Percentiles rank a stretch among this genome's conserved stretches.
Conservation (phyloP, 768 basidiomycete species). For the Peribolospora kevripleyi region DNA sequence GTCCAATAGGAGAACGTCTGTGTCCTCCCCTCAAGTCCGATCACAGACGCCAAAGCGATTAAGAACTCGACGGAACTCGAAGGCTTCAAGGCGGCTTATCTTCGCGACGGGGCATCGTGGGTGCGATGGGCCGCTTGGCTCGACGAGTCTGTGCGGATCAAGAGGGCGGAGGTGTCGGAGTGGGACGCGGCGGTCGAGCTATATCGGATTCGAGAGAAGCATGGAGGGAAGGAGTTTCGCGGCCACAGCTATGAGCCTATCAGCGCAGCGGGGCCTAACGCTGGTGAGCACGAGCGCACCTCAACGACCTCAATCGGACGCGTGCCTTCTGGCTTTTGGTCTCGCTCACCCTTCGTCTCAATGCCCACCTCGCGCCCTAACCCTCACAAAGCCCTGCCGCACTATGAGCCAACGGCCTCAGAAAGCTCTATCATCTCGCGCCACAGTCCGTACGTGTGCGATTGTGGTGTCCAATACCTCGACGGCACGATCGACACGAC, state of each 20-base stretch:
- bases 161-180: slow-evolving; percentile 54
- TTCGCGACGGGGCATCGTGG: slow-evolving; percentile 62
- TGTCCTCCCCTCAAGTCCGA: slow-evolving; percentile 25
- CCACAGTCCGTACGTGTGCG: slow-evolving; percentile 68
- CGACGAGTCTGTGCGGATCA: slow-evolving; percentile 40
- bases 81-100: slow-evolving; percentile 58
- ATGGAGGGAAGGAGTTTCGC: slow-evolving; percentile 12
- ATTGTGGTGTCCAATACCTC: slow-evolving; percentile 55
- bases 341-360: background rate
- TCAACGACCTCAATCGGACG: background rate
- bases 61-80: slow-evolving; percentile 71
- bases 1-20: slow-evolving; percentile 3
- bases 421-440: slow-evolving; percentile 49
- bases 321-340: background rate
- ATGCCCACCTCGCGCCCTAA: background rate
- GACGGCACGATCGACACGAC: slow-evolving; percentile 55
- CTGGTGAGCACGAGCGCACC: background rate
- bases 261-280: background rate
- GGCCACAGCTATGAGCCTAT: background rate
- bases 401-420: slow-evolving; percentile 56
- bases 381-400: slow-evolving; percentile 42
- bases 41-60: slow-evolving; percentile 56
- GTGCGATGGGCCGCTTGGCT: slow-evolving; percentile 66
- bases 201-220: slow-evolving; percentile 10
- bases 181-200: slow-evolving; percentile 73